A percentile compares a stretch with the other conserved stretches of the same genome.
Conservation (phyloP, 805 yeast species). For the Candida tallmaniae region DNA sequence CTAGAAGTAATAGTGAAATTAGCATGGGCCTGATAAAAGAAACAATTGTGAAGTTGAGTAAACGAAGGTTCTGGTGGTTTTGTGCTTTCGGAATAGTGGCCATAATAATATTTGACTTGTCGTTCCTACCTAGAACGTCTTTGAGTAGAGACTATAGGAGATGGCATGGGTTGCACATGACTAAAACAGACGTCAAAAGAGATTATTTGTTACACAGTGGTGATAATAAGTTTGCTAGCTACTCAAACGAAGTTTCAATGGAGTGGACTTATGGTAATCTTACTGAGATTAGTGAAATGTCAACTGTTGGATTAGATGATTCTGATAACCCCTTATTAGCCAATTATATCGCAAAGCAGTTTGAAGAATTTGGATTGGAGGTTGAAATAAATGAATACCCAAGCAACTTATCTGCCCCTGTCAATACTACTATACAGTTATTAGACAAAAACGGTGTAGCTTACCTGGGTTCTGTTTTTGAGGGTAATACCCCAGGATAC, state of each 20-base stretch:
- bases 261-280: conserved; percentile 25
- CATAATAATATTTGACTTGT: conserved; percentile 54
- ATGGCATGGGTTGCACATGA: conserved; percentile 59
- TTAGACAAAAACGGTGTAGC: conserved; percentile 20
- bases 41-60: conserved; percentile 16
- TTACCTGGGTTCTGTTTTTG: conserved; percentile 19
- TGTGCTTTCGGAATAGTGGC: conserved; percentile 47
- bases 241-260: conserved; percentile 22
- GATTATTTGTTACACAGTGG: conserved; percentile 41
- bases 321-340: conserved; percentile 23
- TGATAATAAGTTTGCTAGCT: conserved; percentile 15
- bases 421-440: conserved; percentile 21
- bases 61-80: conserved; percentile 42
- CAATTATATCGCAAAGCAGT: conserved; percentile 19
- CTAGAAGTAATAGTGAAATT: conserved; percentile 5
- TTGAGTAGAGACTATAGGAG: conserved; percentile 75
- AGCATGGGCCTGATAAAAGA: conserved; percentile 8
- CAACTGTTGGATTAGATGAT: conserved; percentile 19
- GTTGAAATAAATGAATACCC: conserved; percentile 15
- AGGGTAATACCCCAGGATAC: conserved; percentile 24
- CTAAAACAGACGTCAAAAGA: conserved; percentile 68
- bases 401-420: conserved; percentile 18
- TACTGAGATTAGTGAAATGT: conserved; percentile 18
- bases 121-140: conserved; percentile 82
- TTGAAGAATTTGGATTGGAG: conserved; percentile 25